These are phyloP conservation scores for Tubosaeta sp. DNA, from an alignment of 768 basidiomycete genomes.

Conservation along the genomic window DNA sequence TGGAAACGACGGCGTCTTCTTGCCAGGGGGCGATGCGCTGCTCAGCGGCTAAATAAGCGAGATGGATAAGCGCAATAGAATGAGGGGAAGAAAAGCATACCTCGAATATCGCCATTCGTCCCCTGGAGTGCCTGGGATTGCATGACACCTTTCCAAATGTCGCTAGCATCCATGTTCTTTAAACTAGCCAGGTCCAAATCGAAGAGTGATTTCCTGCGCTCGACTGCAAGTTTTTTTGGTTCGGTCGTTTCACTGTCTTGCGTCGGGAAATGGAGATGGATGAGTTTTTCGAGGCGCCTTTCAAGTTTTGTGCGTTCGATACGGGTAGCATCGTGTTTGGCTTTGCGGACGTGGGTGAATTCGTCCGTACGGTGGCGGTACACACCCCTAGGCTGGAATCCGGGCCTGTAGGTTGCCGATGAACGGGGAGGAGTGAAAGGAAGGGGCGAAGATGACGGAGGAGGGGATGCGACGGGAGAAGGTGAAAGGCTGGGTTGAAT, in stretches of 20 bases:
- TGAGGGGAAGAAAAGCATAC: constrained; percentile 37
- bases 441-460: constrained; percentile 19
- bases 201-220: constrained; percentile 60
- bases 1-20: constrained; percentile 67
- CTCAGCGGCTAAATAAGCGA: constrained; percentile 56
- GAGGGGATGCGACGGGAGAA: constrained; percentile 25
- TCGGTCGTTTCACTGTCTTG: constrained; percentile 13
- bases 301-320: constrained; percentile 83
- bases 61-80: constrained; percentile 1
- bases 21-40: constrained; percentile 96
- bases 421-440: constrained; percentile 20
- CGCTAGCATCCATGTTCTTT: constrained; percentile 59
- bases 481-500: constrained; percentile 11
- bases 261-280: constrained; percentile 61
- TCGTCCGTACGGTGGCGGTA: constrained; percentile 79
- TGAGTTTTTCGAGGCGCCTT: constrained; percentile 84
- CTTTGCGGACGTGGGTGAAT: constrained; percentile 47
- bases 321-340: constrained; percentile 43
- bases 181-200: constrained; percentile 59
- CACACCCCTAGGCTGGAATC: constrained; percentile 91
- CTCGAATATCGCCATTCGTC: constrained; percentile 62
- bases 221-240: constrained; percentile 2
- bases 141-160: constrained; percentile 65
- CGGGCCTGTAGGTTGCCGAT: constrained; percentile 74
- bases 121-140: constrained; percentile 39